Evolutionary conservation across 345 rosid genomes (phyloP), one percentile per base, ranked within the genome.

Genomic region (Noccaea caerulescens): DNA sequence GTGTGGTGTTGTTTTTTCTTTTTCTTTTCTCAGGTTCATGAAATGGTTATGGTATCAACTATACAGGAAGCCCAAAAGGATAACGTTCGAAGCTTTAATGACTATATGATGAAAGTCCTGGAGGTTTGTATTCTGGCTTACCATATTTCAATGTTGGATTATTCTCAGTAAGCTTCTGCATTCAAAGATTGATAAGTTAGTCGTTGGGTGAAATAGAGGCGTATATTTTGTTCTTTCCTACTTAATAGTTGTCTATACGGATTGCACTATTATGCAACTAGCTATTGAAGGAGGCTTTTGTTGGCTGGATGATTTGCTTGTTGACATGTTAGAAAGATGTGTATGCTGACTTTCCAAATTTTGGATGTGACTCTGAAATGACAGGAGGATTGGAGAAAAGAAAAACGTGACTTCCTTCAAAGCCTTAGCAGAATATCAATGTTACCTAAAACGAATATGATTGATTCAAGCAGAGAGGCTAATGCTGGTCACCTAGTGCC

Each of bases 51-150:
- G 88, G 95, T 94, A 36, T 94, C 96, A 44, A 90, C 98, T 63
- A 85, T 94, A 69, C 99, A 94, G 69, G 92, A 91, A 89, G 96
- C 98, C 62, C 99, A 91, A 72, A 89, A 88, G 82, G 99, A 94
- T 80, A 94, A 86, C 41, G 75, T 89, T 55, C 83, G 90, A 82
- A 91, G 92, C 80, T 94, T 94, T 65, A 88, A 87, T 82, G 99
- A 91, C 78, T 84, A 91, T 80, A 91, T 91, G 98, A 82, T 94
- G 89, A 89, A 84, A 80, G 93, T 91, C 45, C 73, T 88, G 80
- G 93, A 94, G 99, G 99, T 94, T 46, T 71, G 91, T 76, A 49
- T 70, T 6, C 52, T 58, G 18, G 69, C 45, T 60, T 25, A 32
- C 54, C 42, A 18, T 56, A 70, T 47, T 44, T 55, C 20, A 13